phyloP scores from a whole-genome alignment of 495 filamentous ascomycete genomes.

The Neurospora pannonica region DNA sequence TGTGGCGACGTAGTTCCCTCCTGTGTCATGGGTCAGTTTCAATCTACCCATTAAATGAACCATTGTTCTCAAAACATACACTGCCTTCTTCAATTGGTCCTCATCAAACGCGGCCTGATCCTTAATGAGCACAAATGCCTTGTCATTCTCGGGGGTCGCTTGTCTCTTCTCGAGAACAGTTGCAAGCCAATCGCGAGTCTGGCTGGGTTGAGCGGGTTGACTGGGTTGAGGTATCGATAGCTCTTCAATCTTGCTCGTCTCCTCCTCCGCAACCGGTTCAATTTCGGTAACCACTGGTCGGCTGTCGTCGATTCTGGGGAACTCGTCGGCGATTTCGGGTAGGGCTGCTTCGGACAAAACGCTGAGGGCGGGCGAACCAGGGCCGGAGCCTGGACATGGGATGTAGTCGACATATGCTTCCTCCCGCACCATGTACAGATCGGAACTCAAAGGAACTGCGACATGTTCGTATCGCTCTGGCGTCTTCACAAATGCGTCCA shows the following conservation, averaged over 20 bases:
- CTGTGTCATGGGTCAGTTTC: background rate
- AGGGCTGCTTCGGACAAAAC: background rate
- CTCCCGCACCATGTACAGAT: background rate
- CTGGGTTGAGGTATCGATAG: background rate
- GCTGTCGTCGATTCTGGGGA: background rate
- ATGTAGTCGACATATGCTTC: background rate
- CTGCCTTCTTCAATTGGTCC: background rate
- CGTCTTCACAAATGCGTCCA: background rate
- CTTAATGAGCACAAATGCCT: background rate
- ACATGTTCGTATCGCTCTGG: background rate
- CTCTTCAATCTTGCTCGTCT: background rate
- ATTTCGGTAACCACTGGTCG: background rate
- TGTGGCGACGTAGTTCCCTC: background rate
- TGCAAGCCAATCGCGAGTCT: background rate
- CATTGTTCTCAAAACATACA: background rate
- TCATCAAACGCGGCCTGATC: background rate
- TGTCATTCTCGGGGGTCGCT: background rate
- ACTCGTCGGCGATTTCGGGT: background rate
- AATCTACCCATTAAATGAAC: background rate
- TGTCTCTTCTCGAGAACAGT: background rate
- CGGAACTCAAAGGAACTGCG: background rate
- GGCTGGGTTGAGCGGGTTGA: background rate
- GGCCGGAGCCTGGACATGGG: background rate
- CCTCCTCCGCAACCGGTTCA: background rate
- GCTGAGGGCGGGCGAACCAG: background rate